Base-by-base conservation (phyloP, 1,284 basidiomycete species). In the Heterobasidion parviporum region DNA sequence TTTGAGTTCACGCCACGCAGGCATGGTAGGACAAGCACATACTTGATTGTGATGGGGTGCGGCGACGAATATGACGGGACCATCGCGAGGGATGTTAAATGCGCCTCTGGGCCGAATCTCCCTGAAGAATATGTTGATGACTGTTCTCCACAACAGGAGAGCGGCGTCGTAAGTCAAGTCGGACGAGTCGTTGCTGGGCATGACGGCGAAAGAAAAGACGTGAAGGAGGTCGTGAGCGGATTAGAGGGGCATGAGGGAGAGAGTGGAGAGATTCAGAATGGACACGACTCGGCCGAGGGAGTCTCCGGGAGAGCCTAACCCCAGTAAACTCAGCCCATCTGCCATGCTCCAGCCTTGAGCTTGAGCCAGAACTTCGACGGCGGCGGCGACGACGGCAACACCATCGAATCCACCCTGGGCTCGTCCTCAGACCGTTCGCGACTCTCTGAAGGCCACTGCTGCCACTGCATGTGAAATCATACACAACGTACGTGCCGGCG, bases 1-100 rank as follows among this genome's bases (percentile, higher is more conserved):
- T 46, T 7, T 47, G 34, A 44, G n/a, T 33, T 52, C 8, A 52
- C 15, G 26, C 26, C 26, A 26, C 6, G 6, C 26, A 26, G 26
- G 26, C 26, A 26, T 26, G 26, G 26, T 26, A 26, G 26, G 26
- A 26, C 26, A 6, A 26, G 52, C 56, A 57, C 57, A 56, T 65
- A 87, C 92, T 74, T 96, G 94, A 70, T 99, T 99, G 67, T 92
- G 89, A 72, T 99, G 97, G 16, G 97, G 97, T 12, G 94, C 97
- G 51, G 83, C 94, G 53, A 97, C 96, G 72, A 99, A 98, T 66
- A 99, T 94, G 62, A 98, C 84, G 7, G 97, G 92, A 0, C 94
- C 97, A 60, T 92, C 82, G 58, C 80, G 79, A 38, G 97, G 97
- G 54, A 99, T 94, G 66, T 98, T 91, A 80, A 91, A 98, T 45